Conservation (phyloP, 805 yeast genomes). For the Wickerhamiella cacticola region DNA sequence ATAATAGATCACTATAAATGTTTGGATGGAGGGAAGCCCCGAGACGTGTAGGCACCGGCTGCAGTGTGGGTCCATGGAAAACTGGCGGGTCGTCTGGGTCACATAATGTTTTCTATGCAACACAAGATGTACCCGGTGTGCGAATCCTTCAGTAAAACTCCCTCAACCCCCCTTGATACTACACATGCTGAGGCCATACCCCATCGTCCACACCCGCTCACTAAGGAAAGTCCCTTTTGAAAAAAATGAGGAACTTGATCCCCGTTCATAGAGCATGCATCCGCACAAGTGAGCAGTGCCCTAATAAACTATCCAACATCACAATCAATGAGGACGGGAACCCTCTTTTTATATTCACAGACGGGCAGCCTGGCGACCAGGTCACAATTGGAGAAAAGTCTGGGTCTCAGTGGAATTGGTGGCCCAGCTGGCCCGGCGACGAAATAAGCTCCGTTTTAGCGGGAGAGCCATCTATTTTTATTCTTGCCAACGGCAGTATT, state of each 20-base stretch:
- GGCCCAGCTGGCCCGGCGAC: slow-evolving; percentile 14
- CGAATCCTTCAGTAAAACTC: no score
- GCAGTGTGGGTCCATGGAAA: no score
- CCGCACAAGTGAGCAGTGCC: slow-evolving; percentile 12
- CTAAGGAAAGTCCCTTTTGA: no score
- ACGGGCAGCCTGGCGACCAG: slow-evolving; percentile 2
- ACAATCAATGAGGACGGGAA: slow-evolving; percentile 11
- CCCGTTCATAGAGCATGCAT: slow-evolving; percentile 14
- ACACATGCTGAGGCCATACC: no score
- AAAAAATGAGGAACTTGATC: slow-evolving; percentile 15
- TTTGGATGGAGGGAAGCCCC: no score
- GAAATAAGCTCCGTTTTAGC: slow-evolving; percentile 37
- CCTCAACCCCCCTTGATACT: no score
- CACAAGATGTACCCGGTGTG: no score
- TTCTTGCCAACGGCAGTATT: slow-evolving; percentile 67
- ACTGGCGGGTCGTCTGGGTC: no score
- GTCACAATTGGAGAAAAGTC: slow-evolving; percentile 4
- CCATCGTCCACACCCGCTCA: no score
- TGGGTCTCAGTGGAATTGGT: slow-evolving; percentile 9
- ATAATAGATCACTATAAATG: no score
- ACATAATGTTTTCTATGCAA: no score
- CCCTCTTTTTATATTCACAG: slow-evolving; percentile 10
- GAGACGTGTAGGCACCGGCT: no score
- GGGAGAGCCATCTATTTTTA: slow-evolving; percentile 48
- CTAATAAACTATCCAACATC: slow-evolving; percentile 8